Evolutionary conservation across 768 basidiomycete species (phyloP), one percentile per base, ranked within the genome.

Genomic region (Candolleomyces aberdarensis): DNA sequence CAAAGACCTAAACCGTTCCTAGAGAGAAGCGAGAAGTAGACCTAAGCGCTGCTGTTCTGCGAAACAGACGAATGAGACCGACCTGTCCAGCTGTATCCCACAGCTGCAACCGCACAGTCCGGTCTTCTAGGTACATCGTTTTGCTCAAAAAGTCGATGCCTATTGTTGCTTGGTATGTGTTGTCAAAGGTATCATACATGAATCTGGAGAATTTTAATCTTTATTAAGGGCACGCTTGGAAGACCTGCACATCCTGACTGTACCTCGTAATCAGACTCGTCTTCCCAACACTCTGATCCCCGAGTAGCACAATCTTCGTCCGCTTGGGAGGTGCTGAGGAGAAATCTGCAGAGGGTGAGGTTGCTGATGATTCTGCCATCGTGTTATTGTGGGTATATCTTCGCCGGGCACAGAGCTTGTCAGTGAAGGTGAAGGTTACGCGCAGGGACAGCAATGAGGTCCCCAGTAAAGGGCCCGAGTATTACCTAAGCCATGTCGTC

Each of bases 121-220:
- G 83, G 78, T 99, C 97, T 71, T 99, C 97, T 60, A 98, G 83
- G 75, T 99, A 99, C 94, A 99, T 96, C 0, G 97, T 98, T 82
- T 99, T 99, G 79, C 94, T 96, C 76, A 99, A 80, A 74, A 99
- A 99, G 78, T 99, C 97, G 75, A 99, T 99, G 60, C 96, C 94
- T 71, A 96, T 96, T 10, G 94, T 96, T 19, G 94, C 94, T 72
- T 94, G 93, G 74, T 99, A 99, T 48, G 96, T 98, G 75, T 98
- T 98, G 81, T 99, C 97, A 75, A 99, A 99, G 0, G 97, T 98
- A 77, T 99, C 97, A 74, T 99, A 99, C 97, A 98, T 96, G 73
- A 92, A 92, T 77, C 93, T 96, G 11, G 14, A 11, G 26, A 8
- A 3, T 11, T 11, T 17, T 32, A 10, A 32, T 8, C 10, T 53